Conservation (phyloP, 2,329 filamentous ascomycete genomes). For the Macrophomina phaseolina region DNA sequence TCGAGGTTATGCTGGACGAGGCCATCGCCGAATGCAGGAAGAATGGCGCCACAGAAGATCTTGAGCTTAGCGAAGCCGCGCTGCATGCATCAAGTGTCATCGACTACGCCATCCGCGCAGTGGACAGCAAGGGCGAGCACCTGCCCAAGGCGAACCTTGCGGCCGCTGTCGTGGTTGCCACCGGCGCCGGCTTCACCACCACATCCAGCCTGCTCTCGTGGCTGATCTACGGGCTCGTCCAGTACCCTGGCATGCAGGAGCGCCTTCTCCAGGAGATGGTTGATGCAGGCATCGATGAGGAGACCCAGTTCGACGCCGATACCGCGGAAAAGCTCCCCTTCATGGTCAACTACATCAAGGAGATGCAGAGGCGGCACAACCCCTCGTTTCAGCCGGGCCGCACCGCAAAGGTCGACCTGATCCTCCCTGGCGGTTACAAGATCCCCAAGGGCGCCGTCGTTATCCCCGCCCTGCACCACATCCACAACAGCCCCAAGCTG, state of each 20-base stretch:
- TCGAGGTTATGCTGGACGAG: slow-evolving; percentile 32
- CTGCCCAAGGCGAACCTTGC: slow-evolving; percentile 54
- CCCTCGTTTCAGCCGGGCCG: slow-evolving; percentile 66
- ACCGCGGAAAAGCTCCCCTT: slow-evolving; percentile 51
- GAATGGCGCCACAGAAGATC: slow-evolving; percentile 35
- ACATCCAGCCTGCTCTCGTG: slow-evolving; percentile 64
- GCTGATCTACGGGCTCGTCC: slow-evolving; percentile 61
- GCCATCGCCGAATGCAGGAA: slow-evolving; percentile 30
- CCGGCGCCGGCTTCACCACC: slow-evolving; percentile 66
- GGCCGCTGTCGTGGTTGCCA: slow-evolving; percentile 56
- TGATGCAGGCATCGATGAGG: slow-evolving; percentile 42
- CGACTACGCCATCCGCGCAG: slow-evolving; percentile 60
- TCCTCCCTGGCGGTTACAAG: slow-evolving; percentile 65
- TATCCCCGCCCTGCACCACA: slow-evolving; percentile 55
- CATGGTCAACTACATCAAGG: slow-evolving; percentile 65
- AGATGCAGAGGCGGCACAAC: slow-evolving; percentile 65
- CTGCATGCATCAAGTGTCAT: slow-evolving; percentile 40
- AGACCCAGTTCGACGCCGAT: slow-evolving; percentile 44
- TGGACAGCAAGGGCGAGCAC: slow-evolving; percentile 61
- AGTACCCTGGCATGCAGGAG: slow-evolving; percentile 63
- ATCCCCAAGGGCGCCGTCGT: slow-evolving; percentile 60
- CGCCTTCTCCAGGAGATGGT: slow-evolving; percentile 64
- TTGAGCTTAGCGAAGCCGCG: slow-evolving; percentile 46
- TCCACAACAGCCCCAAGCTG: slow-evolving; percentile 58
- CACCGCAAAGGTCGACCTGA: slow-evolving; percentile 60